These are phyloP conservation scores for Cutaneotrichosporon mucoides DNA, from an alignment of 1,284 basidiomycete species.

Conservation along the genomic window DNA sequence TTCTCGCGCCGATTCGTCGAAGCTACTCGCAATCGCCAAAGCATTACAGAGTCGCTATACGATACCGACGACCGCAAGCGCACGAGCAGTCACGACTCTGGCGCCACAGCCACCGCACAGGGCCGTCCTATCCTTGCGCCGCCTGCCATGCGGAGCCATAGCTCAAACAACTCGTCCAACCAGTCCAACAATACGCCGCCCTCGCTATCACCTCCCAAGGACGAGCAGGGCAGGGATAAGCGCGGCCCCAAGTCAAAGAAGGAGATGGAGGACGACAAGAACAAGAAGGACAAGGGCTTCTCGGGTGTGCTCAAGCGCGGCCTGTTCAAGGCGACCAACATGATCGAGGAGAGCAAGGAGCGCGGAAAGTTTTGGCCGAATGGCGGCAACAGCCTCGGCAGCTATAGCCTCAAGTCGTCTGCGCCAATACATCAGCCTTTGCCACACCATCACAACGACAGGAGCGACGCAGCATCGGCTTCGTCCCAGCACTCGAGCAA, in stretches of 20 bases:
- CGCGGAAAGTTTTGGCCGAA: constrained; percentile 12
- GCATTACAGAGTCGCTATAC: not conserved
- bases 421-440: not conserved
- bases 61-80: constrained; percentile 6
- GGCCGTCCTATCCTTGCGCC: not conserved
- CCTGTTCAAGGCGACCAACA: constrained; percentile 29
- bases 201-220: constrained; percentile 10
- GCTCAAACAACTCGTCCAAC: not conserved
- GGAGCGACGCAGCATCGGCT: constrained; percentile 17
- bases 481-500: constrained; percentile 17
- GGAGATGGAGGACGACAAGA: constrained; percentile 31
- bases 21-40: constrained; percentile 16
- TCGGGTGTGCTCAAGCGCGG: constrained; percentile 40
- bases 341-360: constrained; percentile 38
- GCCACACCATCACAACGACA: constrained; percentile 8
- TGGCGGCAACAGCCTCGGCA: not conserved
- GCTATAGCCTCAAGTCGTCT: not conserved
- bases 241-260: constrained; percentile 14
- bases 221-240: constrained; percentile 6
- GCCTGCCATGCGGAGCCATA: not conserved
- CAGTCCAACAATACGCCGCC: not conserved
- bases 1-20: constrained; percentile 14
- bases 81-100: constrained; percentile 18
- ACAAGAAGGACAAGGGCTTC: constrained; percentile 20
- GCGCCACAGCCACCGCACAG: constrained; percentile 3